Evolutionary conservation across 345 rosid genomes (phyloP).

Genomic region (Hibiscus tridactylites): DNA sequence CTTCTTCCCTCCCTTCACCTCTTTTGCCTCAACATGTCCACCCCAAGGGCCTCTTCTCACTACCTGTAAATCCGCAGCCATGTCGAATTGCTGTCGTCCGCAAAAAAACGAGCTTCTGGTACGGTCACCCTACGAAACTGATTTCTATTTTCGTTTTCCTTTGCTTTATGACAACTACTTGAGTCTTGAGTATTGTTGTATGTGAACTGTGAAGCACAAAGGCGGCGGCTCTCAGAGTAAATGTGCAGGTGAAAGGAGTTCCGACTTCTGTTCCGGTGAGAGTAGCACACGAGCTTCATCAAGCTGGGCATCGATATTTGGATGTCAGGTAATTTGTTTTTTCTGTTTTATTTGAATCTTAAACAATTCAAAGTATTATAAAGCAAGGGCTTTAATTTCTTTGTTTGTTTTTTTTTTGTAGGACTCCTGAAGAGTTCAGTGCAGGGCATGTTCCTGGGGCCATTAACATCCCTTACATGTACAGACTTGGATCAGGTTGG

Average conservation of each 20-base stretch:
- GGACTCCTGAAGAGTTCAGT: constrained; percentile 76
- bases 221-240: constrained; percentile 21
- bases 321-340: constrained; percentile 24
- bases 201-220: constrained; percentile 25
- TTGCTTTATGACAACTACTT: not conserved
- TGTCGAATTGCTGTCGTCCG: not conserved
- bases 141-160: not conserved
- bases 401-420: constrained; percentile 9
- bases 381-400: not conserved
- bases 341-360: not conserved
- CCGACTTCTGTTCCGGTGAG: constrained; percentile 85
- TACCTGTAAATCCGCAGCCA: constrained; percentile 1
- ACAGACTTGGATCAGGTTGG: constrained; percentile 71
- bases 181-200: not conserved
- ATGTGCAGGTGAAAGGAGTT: constrained; percentile 35
- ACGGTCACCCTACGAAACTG: not conserved
- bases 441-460: constrained; percentile 78
- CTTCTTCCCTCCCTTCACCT: constrained; percentile 22
- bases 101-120: constrained; percentile 25
- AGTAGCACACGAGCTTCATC: constrained; percentile 80
- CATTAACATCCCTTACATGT: constrained; percentile 75
- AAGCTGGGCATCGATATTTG: constrained; percentile 53
- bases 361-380: not conserved
- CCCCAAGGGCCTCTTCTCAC: constrained; percentile 14
- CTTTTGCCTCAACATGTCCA: constrained; percentile 9